Base-by-base conservation (phyloP, 2,329 filamentous ascomycete species). In the Talaromyces piceae region DNA sequence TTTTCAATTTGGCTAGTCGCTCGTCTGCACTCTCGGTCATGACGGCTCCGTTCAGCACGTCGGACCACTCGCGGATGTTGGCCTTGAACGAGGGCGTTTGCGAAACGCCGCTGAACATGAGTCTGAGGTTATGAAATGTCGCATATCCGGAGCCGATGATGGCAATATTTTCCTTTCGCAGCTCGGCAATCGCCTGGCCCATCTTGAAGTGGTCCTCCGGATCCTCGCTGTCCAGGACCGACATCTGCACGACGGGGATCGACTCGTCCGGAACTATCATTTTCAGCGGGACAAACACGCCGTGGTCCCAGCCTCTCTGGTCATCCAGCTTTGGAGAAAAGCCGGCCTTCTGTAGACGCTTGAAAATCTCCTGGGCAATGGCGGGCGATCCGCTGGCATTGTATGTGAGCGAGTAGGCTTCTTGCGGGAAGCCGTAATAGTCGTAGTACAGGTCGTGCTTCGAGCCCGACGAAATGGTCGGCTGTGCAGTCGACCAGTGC, bases 361-460 rank as follows among this genome's bases (percentile, higher is more conserved):
- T 49, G 16, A 47, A 48, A 11, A 54, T 48, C 41, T 49, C 46
- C 18, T 48, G 41, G 8, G 52, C 52, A 23, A 54, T 37, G 7
- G 45, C 46, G 7, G 52, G 49, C 6, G 49, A 43, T 2, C 52
- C 52, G 5, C 43, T 41, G 2, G 49, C 52, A 48, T 54, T 50
- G 22, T 54, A 54, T 41, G 48, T 51, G 31, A 54, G 27, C 22
- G 50, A 48, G 26, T 54, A 54, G 11, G 52, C 50, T 26, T 54
- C 52, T 9, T 50, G 45, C 5, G 52, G 52, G 26, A 54, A 51
- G 12, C 44, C 37, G 13, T 51, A 51, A 18, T 54, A 54, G 49
- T 54, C 52, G 49, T 54, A 54, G 30, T 51, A 54, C 8, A 54
- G 49, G 12, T 51, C 45, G 13, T 47, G 49, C 8, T 47, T 51